Conservation (phyloP, 441 rosid species). For the Brassica hybrid region DNA sequence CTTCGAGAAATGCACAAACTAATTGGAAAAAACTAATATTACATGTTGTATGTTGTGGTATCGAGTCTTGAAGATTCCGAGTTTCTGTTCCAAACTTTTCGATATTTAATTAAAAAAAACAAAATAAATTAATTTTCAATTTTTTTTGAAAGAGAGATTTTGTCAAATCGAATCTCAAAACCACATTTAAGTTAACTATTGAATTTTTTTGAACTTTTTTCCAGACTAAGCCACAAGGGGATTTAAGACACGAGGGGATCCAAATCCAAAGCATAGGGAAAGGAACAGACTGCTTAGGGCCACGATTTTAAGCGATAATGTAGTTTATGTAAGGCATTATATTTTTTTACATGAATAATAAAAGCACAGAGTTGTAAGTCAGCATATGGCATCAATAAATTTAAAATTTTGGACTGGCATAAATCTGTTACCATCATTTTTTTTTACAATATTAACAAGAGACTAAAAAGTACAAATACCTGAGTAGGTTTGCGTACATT, state of each 20-base stretch:
- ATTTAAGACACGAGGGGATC: neutral
- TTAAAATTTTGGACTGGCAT: too few species aligned
- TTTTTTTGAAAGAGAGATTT: too few species aligned
- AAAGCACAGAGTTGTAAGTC: too few species aligned
- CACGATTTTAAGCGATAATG: neutral
- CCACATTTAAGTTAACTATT: too few species aligned
- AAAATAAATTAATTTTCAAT: too few species aligned
- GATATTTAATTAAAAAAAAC: too few species aligned
- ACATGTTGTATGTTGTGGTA: neutral
- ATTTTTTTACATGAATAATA: too few species aligned
- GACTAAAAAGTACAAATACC: neutral
- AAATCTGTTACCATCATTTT: neutral
- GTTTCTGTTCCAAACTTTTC: too few species aligned
- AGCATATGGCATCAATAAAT: neutral
- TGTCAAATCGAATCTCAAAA: too few species aligned
- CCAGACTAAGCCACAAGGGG: neutral
- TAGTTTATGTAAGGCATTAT: neutral
- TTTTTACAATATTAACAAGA: neutral
- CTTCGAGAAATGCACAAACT: neutral
- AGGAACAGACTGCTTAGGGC: neutral
- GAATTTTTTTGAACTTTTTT: neutral
- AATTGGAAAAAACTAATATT: neutral
- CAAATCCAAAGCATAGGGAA: neutral
- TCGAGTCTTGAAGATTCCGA: too few species aligned
- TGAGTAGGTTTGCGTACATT: neutral